phyloP scores from a whole-genome alignment of 140 eudicot genomes.

The Anethum foeniculum region DNA sequence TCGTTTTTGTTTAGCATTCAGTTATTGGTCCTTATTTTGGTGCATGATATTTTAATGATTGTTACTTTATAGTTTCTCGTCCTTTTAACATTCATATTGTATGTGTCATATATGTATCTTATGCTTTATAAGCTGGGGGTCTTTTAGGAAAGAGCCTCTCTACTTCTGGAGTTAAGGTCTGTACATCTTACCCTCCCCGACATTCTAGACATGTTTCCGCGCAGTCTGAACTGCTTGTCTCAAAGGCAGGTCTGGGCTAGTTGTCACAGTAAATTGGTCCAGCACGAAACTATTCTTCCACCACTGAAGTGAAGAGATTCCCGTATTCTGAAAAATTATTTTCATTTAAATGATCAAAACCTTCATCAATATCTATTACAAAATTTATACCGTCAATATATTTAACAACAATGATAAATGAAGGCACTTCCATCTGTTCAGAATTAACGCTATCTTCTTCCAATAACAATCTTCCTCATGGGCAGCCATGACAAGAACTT shows the following conservation, averaged over 20 bases:
- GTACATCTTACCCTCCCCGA: neutral
- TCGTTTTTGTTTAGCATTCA: neutral
- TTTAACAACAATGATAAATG: neutral
- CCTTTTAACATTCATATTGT: neutral
- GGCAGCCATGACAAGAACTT: neutral
- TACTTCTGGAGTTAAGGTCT: neutral
- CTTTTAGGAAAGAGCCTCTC: neutral
- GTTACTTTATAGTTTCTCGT: neutral
- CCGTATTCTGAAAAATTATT: neutral
- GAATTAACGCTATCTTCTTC: neutral
- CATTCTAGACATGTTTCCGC: neutral
- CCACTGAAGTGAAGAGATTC: neutral
- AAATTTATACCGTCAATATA: neutral
- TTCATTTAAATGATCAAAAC: neutral
- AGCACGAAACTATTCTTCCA: neutral
- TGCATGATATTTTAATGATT: neutral
- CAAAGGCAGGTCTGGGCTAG: neutral
- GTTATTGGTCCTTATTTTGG: neutral
- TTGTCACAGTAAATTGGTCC: neutral
- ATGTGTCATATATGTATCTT: neutral
- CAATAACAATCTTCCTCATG: neutral
- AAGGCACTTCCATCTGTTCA: neutral
- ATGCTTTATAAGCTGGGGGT: neutral
- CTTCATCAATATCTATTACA: neutral
- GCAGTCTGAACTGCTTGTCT: neutral